phyloP scores from a whole-genome alignment of 2,329 filamentous ascomycete species.

The Fusarium torreyae region DNA sequence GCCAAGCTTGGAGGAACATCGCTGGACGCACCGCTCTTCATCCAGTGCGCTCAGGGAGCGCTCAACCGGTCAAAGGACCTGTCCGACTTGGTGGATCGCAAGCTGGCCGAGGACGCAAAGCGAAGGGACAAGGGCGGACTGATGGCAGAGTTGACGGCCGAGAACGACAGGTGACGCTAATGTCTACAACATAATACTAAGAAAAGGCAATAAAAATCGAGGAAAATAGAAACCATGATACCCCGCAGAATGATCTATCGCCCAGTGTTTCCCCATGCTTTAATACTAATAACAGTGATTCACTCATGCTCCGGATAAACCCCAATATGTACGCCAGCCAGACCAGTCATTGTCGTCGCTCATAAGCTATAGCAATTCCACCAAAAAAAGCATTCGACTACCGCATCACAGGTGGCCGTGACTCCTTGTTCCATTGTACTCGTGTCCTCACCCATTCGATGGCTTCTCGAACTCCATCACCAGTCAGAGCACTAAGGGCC shows the following conservation, averaged over 20 bases:
- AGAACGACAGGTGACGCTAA: conserved; percentile 78
- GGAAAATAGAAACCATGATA: conserved; percentile 51
- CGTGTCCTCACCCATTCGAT: conserved; percentile 96
- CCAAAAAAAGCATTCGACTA: conserved; percentile 61
- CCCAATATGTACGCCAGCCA: conserved; percentile 42
- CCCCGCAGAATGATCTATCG: conserved; percentile 38
- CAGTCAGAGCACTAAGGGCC: conserved; percentile 91
- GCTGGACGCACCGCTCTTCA: conserved; percentile 82
- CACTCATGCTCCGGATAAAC: conserved; percentile 30
- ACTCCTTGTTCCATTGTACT: conserved; percentile 97
- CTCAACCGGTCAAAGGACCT: conserved; percentile 86
- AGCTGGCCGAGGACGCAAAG: conserved; percentile 83
- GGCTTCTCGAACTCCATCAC: conserved; percentile 89
- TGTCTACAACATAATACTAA: conserved; percentile 31
- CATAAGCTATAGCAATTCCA: conserved; percentile 32
- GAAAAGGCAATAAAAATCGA: conserved; percentile 34
- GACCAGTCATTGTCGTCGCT: conserved; percentile 34
- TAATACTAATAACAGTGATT: conserved; percentile 30
- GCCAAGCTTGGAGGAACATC: conserved; percentile 90
- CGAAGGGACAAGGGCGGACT: conserved; percentile 83
- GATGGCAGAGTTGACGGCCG: conserved; percentile 82
- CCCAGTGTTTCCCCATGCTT: conserved; percentile 33
- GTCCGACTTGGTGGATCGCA: conserved; percentile 79
- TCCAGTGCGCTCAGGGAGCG: conserved; percentile 83
- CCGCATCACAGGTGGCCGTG: conserved; percentile 91